Evolutionary conservation across 2,329 filamentous ascomycete species (phyloP), one percentile per base, ranked within the genome.

Genomic region (Cryphonectria naterciae): DNA sequence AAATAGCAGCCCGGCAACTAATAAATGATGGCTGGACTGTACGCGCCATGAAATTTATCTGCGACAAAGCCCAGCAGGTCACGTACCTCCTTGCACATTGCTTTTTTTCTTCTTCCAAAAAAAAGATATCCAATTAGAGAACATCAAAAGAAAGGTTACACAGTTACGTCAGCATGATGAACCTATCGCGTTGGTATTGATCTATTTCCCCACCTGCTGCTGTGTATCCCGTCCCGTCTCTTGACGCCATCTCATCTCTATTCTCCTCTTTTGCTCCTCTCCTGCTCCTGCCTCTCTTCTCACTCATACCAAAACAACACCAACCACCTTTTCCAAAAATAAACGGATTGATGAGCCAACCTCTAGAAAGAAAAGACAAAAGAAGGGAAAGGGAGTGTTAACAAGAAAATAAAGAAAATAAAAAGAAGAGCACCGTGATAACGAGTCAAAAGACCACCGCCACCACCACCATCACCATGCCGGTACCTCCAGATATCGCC

Each of bases 401-500:
- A 32, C 32, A 32, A 32, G 4, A 32, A 32, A 32, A 49, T n/a
- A n/a, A n/a, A n/a, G n/a, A n/a, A n/a, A n/a, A n/a, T n/a, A 8
- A n/a, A 49, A n/a, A n/a, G 2, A 4, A 7, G 2, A 11, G 10
- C 11, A 22, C 5, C 7, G 17, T 19, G 8, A 22, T 19, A 22
- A 49, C 43, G 19, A 49, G 43, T 49, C 43, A 22, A 22, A 19
- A 19, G 32, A 32, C 32, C 32, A 43, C 11, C 41, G 22, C 17
- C 43, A 43, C 11, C 41, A 49, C 17, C 43, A 7, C 19, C 7
- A 11, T 35, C 5, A 32, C 7, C 8, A 70, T 70, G 68, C 35
- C 28, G 7, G 64, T 70, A 13, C 10, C 64, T 13, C n/a, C 22
- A 15, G 35, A 63, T 22, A 67, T 35, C 8, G 68, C 68, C 28